Conservation (phyloP, 208 protist genomes). For the Naegleria fowleri region DNA sequence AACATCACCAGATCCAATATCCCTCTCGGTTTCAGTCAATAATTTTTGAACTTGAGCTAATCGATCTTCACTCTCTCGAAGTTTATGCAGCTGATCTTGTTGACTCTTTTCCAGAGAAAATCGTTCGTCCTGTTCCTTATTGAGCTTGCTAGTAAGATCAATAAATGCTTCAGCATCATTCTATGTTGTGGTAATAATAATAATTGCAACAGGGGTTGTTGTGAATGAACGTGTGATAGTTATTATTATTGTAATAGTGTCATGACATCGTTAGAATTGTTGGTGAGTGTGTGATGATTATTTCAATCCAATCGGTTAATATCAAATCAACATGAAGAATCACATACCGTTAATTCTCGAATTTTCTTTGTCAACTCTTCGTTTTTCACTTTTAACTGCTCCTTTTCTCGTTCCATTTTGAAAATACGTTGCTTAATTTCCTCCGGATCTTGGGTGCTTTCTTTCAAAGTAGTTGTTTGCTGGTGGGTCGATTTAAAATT, state of each 20-base stretch:
- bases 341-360: background rate
- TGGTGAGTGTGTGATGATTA: too few relatives aligned
- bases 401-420: slow-evolving; percentile 13
- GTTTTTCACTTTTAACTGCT: slow-evolving; percentile 25
- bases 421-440: background rate
- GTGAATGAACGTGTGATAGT: too few relatives aligned
- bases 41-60: background rate
- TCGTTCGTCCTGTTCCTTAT: background rate
- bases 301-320: too few relatives aligned
- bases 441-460: background rate
- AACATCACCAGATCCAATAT: background rate
- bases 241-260: too few relatives aligned
- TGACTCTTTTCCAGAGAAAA: slow-evolving; percentile 15
- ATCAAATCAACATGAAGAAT: background rate
- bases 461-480: background rate
- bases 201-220: background rate
- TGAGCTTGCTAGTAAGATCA: background rate
- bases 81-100: background rate
- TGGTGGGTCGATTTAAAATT: slow-evolving; percentile 18
- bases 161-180: background rate
- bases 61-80: background rate
- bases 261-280: too few relatives aligned
- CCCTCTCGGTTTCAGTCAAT: background rate
- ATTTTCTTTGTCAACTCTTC: slow-evolving; percentile 17
- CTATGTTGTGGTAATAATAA: background rate